Base-by-base conservation (phyloP, 2,329 filamentous ascomycete genomes). In the Chalara sp. region DNA sequence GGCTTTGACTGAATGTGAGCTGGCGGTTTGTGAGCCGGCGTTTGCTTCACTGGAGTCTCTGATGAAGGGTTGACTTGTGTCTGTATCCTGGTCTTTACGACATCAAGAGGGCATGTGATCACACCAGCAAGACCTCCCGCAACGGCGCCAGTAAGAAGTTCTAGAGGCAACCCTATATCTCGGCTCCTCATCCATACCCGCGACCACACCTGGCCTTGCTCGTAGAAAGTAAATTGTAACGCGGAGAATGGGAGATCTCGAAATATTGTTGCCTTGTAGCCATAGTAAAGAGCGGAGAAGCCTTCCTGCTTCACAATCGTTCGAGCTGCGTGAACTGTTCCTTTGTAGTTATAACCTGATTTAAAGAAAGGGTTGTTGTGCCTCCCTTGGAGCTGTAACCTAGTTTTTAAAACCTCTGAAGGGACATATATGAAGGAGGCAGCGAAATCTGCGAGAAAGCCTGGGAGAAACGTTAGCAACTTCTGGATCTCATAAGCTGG, bases 371-470 rank as follows among this genome's bases (percentile, higher is more conserved):
- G 91, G 64, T 99, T 99, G 70, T 97, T 95, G 72, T 90, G 87
- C 53, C 89, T 87, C 47, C 93, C 95, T 68, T 99, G 93, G 5
- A 99, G 79, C 66, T 99, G 93, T 46, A 97, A 75, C 29, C 93
- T 84, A n/a, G 93, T 99, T 70, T 99, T 99, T 59, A 99, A 78
- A 5, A 99, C 93, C 70, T 99, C 95, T 10, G 92, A 96, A 4
- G 93, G 95, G 5, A 99, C 95, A 65, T 99, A 99, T 53, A 96
- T 80, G 53, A 96, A 78, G 0, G 90, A 96, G 1, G 93, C 92
- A 43, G 89, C 92, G 28, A 96, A 76, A 65, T 99, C 93, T 54
- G 92, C 93, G 53, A 96, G 67, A 61, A 97, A 91, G n/a, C 92
- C 89, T 91, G 56, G 6, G 32, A 29, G 21, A 33, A 32, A 12